These are phyloP conservation scores for Magnaporthiopsis poae DNA, from an alignment of 2,329 filamentous ascomycete genomes.

Conservation along the genomic window DNA sequence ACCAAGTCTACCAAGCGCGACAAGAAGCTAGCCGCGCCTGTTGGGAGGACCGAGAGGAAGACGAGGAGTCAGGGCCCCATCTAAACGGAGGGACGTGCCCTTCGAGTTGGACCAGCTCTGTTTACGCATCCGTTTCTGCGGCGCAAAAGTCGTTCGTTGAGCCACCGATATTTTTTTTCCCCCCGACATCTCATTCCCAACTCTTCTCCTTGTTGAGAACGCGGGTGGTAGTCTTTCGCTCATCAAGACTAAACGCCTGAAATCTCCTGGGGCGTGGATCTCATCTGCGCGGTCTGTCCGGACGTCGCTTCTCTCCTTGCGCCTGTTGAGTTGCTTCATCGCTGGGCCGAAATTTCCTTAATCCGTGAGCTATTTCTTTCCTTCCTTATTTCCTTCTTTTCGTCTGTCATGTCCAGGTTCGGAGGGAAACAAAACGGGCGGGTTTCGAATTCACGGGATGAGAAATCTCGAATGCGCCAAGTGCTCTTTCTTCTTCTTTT, in stretches of 20 bases:
- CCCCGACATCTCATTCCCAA: background rate
- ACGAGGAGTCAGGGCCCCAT: constrained; percentile 28
- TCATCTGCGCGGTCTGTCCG: background rate
- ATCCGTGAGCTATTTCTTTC: constrained; percentile 4
- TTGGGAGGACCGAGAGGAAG: constrained; percentile 27
- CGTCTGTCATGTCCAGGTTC: background rate
- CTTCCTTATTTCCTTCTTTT: constrained; percentile 4
- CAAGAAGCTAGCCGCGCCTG: constrained; percentile 19
- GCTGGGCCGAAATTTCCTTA: background rate
- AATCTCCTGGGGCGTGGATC: background rate
- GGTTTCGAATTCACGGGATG: background rate
- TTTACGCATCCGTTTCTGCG: background rate
- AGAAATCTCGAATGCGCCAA: background rate
- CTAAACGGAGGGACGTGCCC: background rate
- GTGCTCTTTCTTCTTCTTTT: background rate
- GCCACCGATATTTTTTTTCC: too few relatives aligned
- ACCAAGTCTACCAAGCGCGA: constrained; percentile 15
- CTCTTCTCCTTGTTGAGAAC: background rate
- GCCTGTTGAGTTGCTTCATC: background rate
- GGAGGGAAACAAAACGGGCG: background rate
- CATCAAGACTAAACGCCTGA: background rate
- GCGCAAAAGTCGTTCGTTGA: background rate
- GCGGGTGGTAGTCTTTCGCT: background rate
- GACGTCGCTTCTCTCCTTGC: background rate
- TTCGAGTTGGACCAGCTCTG: background rate